phyloP scores from a whole-genome alignment of 2,329 filamentous ascomycete genomes.

The Xylaria sp. region DNA sequence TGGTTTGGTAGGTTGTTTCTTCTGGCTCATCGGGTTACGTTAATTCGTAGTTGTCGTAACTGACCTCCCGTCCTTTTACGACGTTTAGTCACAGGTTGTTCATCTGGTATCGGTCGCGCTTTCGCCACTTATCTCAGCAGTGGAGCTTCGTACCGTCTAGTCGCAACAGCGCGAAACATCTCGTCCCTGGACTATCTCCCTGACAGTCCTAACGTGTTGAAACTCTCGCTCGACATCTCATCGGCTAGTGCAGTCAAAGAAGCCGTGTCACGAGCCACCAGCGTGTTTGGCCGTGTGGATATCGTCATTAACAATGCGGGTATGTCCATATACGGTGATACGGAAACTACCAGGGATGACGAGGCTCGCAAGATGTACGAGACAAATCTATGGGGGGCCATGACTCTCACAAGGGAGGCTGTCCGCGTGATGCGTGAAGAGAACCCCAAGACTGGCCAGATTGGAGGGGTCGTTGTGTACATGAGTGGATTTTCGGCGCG shows the following conservation, averaged over 20 bases:
- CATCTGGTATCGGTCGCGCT: constrained; percentile 17
- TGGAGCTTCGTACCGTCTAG: constrained; percentile 34
- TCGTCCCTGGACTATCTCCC: constrained; percentile 49
- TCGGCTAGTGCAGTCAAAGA: constrained; percentile 44
- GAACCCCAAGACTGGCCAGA: constrained; percentile 36
- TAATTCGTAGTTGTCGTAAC: too few relatives aligned
- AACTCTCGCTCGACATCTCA: constrained; percentile 55
- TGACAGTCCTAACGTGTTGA: constrained; percentile 46
- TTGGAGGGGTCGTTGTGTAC: constrained; percentile 60
- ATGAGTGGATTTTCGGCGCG: too few relatives aligned
- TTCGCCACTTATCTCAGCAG: not conserved
- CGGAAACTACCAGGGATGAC: constrained; percentile 41
- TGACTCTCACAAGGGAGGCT: constrained; percentile 45
- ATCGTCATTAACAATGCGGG: constrained; percentile 45
- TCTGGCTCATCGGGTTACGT: too few relatives aligned
- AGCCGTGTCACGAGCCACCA: constrained; percentile 43
- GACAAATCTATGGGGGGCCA: constrained; percentile 52
- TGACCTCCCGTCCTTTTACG: too few relatives aligned
- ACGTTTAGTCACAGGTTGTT: constrained; percentile 38
- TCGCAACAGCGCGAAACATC: constrained; percentile 47
- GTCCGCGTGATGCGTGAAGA: constrained; percentile 47
- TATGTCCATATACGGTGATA: constrained; percentile 39
- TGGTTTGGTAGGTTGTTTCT: too few relatives aligned
- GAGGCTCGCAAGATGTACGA: constrained; percentile 47
- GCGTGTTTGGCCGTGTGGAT: constrained; percentile 44